These are phyloP conservation scores for Gelatoporia subvermispora DNA, from an alignment of 768 basidiomycete genomes.

Conservation along the genomic window DNA sequence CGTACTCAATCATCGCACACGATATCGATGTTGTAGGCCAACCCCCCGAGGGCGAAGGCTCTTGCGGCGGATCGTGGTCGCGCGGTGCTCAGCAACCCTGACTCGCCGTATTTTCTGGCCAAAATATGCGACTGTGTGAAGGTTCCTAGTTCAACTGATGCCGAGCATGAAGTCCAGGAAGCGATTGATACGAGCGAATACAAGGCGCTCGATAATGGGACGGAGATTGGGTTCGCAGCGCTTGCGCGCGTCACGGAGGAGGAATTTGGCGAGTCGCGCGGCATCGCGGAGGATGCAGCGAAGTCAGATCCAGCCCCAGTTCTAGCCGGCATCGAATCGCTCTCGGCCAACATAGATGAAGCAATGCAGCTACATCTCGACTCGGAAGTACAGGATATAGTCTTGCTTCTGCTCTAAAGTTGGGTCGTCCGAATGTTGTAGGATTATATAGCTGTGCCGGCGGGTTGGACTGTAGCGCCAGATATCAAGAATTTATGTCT, in stretches of 20 bases:
- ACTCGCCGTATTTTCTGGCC: slow-evolving; percentile 39
- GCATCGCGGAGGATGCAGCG: too few relatives aligned
- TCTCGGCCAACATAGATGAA: too few relatives aligned
- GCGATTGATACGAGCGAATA: slow-evolving; percentile 15
- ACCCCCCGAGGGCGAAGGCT: slow-evolving; percentile 58
- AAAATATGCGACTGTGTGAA: slow-evolving; percentile 37
- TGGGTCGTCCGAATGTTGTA: too few relatives aligned
- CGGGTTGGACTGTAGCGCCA: too few relatives aligned
- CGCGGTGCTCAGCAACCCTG: slow-evolving; percentile 42
- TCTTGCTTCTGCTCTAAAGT: too few relatives aligned
- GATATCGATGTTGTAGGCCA: slow-evolving; percentile 49
- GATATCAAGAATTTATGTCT: too few relatives aligned
- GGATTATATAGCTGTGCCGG: too few relatives aligned
- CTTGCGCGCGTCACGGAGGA: slow-evolving; percentile 25
- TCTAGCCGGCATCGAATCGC: too few relatives aligned
- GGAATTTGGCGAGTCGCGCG: too few relatives aligned
- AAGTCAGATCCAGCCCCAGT: too few relatives aligned
- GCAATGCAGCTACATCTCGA: too few relatives aligned
- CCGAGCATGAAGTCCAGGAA: slow-evolving; percentile 4
- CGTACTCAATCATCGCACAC: slow-evolving; percentile 57
- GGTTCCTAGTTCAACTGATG: slow-evolving; percentile 1
- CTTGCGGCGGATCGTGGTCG: slow-evolving; percentile 62
- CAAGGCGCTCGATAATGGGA: slow-evolving; percentile 36
- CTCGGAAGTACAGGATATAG: too few relatives aligned
- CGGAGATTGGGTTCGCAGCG: slow-evolving; percentile 45